These are phyloP conservation scores for Solanum appendiculatum DNA, from an alignment of 257 asterid genomes.

Conservation along the genomic window DNA sequence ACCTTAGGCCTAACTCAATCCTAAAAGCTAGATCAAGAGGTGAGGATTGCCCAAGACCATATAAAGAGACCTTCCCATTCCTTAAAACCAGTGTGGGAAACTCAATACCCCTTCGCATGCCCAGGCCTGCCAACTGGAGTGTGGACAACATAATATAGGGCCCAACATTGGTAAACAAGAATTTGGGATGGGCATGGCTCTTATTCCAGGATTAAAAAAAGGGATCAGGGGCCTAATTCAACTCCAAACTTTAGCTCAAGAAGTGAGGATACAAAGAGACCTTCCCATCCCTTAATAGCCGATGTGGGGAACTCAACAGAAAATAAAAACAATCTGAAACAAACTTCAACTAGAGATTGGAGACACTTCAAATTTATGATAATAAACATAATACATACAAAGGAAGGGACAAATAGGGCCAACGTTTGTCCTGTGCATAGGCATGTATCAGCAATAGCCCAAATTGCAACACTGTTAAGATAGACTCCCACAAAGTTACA, in stretches of 20 bases:
- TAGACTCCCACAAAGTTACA: conserved; percentile 82
- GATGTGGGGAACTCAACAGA: background rate
- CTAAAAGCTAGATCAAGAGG: background rate
- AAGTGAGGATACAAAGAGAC: background rate
- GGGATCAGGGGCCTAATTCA: background rate
- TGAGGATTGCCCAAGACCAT: background rate
- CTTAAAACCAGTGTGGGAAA: background rate
- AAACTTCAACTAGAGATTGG: background rate
- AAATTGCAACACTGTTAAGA: conserved; percentile 75
- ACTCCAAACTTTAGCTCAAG: background rate
- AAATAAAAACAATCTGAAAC: background rate
- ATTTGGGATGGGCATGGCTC: background rate
- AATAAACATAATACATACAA: conserved; percentile 44
- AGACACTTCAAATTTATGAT: background rate
- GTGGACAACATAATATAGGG: background rate
- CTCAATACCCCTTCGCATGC: background rate
- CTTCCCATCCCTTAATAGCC: background rate
- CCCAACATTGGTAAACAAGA: background rate
- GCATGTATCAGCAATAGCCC: conserved; percentile 83
- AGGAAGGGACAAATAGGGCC: conserved; percentile 91
- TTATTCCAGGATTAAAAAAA: background rate
- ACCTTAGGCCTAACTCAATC: background rate
- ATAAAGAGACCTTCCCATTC: background rate
- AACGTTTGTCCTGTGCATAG: conserved; percentile 89
- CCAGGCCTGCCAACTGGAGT: background rate